Conservation (phyloP, 345 rosid genomes). For the Punica granatum region DNA sequence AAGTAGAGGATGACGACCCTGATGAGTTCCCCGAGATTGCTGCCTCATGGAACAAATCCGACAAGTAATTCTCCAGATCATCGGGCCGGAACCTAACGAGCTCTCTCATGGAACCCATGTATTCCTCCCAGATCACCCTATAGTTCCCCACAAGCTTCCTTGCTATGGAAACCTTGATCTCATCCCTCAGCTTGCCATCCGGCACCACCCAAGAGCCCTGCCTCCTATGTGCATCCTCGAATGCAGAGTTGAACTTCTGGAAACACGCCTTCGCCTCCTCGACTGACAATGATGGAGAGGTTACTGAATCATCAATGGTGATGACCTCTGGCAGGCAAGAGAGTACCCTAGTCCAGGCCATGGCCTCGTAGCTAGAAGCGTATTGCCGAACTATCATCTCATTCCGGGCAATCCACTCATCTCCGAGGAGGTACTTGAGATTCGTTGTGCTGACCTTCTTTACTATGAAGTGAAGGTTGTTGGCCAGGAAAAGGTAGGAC, state of each 20-base stretch:
- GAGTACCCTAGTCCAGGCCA: constrained; percentile 18
- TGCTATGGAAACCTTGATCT: constrained; percentile 16
- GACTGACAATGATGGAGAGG: constrained; percentile 1
- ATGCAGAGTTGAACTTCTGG: constrained; percentile 15
- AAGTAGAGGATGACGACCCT: background rate
- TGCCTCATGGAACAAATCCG: constrained; percentile 18
- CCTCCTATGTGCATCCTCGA: constrained; percentile 26
- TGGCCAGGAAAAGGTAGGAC: constrained; percentile 27
- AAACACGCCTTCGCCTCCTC: constrained; percentile 15
- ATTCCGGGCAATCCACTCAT: constrained; percentile 20
- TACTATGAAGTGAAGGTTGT: constrained; percentile 20
- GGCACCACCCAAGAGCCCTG: constrained; percentile 19
- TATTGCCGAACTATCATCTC: constrained; percentile 17
- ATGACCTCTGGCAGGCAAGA: constrained; percentile 11
- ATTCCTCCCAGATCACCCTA: constrained; percentile 13
- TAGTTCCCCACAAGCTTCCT: constrained; percentile 17
- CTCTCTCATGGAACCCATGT: background rate
- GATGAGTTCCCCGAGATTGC: background rate
- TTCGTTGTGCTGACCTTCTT: constrained; percentile 16
- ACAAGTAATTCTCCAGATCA: constrained; percentile 23
- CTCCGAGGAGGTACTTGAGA: constrained; percentile 17
- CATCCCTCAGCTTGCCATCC: constrained; percentile 28
- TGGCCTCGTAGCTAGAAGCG: constrained; percentile 14
- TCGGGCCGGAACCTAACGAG: constrained; percentile 19
- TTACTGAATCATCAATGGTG: background rate